phyloP scores from a whole-genome alignment of 495 filamentous ascomycete genomes.

The Sabuloglossum arenarium region DNA sequence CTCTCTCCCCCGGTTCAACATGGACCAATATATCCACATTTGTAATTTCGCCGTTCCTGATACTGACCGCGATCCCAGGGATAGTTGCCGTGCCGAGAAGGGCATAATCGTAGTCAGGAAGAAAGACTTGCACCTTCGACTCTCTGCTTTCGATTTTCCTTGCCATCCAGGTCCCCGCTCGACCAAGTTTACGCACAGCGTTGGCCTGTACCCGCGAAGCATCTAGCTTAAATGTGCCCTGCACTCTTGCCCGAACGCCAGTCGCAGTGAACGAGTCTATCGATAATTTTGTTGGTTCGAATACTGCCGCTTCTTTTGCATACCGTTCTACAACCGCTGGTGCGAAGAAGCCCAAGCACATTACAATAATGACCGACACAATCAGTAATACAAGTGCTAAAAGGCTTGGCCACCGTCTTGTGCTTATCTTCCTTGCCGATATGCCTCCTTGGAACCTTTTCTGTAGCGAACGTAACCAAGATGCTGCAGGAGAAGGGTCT shows the following conservation, averaged over 20 bases:
- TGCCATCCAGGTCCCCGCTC: slow-evolving; percentile 64
- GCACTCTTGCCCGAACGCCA: slow-evolving; percentile 57
- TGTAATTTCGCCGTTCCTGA: slow-evolving; percentile 58
- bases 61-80: slow-evolving; percentile 48
- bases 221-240: slow-evolving; percentile 63
- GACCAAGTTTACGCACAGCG: slow-evolving; percentile 50
- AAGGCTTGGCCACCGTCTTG: slow-evolving; percentile 33
- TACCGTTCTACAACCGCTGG: slow-evolving; percentile 69
- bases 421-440: not conserved
- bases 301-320: slow-evolving; percentile 55
- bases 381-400: slow-evolving; percentile 30
- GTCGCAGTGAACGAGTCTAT: slow-evolving; percentile 60
- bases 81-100: slow-evolving; percentile 56
- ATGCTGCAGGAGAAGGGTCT: not conserved
- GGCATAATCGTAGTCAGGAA: slow-evolving; percentile 65
- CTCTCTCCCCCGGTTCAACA: slow-evolving; percentile 51
- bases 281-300: slow-evolving; percentile 62
- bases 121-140: slow-evolving; percentile 51
- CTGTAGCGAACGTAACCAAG: not conserved
- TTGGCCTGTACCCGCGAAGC: slow-evolving; percentile 47
- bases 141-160: slow-evolving; percentile 44
- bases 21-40: slow-evolving; percentile 59
- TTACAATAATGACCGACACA: slow-evolving; percentile 23
- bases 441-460: not conserved
- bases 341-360: slow-evolving; percentile 53